A percentile compares a stretch with the other conserved stretches of the same genome.
phyloP scores from a whole-genome alignment of 495 filamentous ascomycete genomes.

The Chaetomium fimeti region DNA sequence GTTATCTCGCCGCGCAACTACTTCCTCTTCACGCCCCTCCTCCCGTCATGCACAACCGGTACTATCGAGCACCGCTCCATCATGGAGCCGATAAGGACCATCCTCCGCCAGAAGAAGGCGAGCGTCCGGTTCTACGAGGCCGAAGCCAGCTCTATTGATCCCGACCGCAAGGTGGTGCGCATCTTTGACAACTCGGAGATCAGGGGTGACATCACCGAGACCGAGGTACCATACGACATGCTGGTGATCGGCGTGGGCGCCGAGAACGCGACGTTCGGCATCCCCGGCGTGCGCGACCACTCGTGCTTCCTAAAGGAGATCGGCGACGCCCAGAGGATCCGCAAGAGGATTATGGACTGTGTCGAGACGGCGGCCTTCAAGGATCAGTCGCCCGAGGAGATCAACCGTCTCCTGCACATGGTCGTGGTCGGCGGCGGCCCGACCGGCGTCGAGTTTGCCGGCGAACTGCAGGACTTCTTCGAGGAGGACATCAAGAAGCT shows the following conservation, averaged over 20 bases:
- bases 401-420: slow-evolving; percentile 96
- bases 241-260: slow-evolving; percentile 95
- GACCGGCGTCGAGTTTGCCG: slow-evolving; percentile 97
- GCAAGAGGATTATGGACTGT: slow-evolving; percentile 99
- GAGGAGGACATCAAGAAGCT: slow-evolving; percentile 96
- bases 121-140: slow-evolving; percentile 96
- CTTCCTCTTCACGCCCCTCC: slow-evolving; percentile 97
- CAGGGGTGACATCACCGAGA: slow-evolving; percentile 76
- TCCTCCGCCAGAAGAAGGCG: slow-evolving; percentile 87
- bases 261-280: slow-evolving; percentile 98
- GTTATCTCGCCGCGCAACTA: slow-evolving; percentile 97
- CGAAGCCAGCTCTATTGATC: slow-evolving; percentile 94
- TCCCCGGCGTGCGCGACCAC: slow-evolving; percentile 90
- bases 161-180: slow-evolving; percentile 79
- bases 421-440: slow-evolving; percentile 98
- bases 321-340: slow-evolving; percentile 88
- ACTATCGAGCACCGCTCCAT: slow-evolving; percentile 98
- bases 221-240: slow-evolving; percentile 96
- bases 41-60: slow-evolving; percentile 95
- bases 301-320: slow-evolving; percentile 99
- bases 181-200: slow-evolving; percentile 92
- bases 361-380: slow-evolving; percentile 98
- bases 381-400: slow-evolving; percentile 85
- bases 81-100: slow-evolving; percentile 97
- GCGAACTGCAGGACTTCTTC: slow-evolving; percentile 98